Percentiles rank a stretch among this genome's conserved stretches.
These are phyloP conservation scores for Ogataea chonburiensis DNA, from an alignment of 805 yeast genomes.

Conservation along the genomic window DNA sequence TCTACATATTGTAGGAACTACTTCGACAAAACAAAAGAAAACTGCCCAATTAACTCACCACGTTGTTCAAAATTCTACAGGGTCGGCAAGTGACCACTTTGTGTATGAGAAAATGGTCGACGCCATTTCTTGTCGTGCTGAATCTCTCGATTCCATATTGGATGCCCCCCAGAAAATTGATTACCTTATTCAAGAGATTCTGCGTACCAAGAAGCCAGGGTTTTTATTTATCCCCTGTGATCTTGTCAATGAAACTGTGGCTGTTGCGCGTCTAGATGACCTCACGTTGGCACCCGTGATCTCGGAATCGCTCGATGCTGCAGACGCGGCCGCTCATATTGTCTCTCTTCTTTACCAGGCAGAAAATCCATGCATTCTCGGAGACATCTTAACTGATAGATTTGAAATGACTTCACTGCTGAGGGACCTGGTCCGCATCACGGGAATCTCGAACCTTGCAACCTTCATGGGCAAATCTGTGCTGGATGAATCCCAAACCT, in stretches of 20 bases:
- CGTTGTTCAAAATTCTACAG: slow-evolving; percentile 51
- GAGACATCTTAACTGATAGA: slow-evolving; percentile 69
- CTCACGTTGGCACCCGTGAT: too few relatives aligned
- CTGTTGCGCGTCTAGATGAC: slow-evolving; percentile 29
- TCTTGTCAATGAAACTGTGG: slow-evolving; percentile 47
- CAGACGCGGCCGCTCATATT: slow-evolving; percentile 40
- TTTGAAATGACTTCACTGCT: slow-evolving; percentile 47
- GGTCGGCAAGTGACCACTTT: slow-evolving; percentile 54
- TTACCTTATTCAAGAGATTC: slow-evolving; percentile 54
- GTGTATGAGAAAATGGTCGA: slow-evolving; percentile 64
- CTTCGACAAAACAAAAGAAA: slow-evolving; percentile 38
- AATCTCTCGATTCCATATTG: slow-evolving; percentile 43
- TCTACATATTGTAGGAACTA: slow-evolving; percentile 82
- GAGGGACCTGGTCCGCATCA: slow-evolving; percentile 46
- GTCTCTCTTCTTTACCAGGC: slow-evolving; percentile 51
- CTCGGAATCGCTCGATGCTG: too few relatives aligned
- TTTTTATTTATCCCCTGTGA: slow-evolving; percentile 77
- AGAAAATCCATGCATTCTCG: slow-evolving; percentile 61
- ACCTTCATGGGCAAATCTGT: slow-evolving; percentile 71
- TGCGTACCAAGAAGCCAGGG: slow-evolving; percentile 71
- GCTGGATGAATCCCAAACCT: slow-evolving; percentile 64
- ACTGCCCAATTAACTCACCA: slow-evolving; percentile 50
- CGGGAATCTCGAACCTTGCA: slow-evolving; percentile 56
- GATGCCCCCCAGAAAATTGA: slow-evolving; percentile 65
- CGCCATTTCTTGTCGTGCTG: slow-evolving; percentile 55